These are phyloP conservation scores for Hortaea sp. DNA, from an alignment of 2,329 filamentous ascomycete genomes.

Conservation along the genomic window DNA sequence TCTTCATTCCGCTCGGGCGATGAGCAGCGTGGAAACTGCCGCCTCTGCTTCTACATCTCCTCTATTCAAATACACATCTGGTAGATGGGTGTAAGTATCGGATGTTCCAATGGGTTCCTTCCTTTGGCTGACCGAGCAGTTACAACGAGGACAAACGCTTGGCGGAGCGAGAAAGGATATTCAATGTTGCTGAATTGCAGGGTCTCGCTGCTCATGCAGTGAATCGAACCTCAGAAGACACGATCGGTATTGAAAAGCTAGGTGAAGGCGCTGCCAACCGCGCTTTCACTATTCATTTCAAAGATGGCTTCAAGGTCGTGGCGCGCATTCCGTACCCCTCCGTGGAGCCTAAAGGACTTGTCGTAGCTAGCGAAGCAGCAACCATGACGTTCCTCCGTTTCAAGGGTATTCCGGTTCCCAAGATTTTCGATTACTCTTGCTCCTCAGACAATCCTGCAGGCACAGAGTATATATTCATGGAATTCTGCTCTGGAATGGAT, in stretches of 20 bases:
- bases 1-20: no score
- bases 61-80: conserved; percentile 13
- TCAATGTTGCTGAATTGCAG: conserved; percentile 8
- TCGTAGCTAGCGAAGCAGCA: conserved; percentile 19
- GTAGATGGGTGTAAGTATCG: conserved; percentile 12
- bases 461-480: conserved; percentile 18
- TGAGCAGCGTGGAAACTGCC: no score
- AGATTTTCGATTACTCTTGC: conserved; percentile 10
- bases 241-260: conserved; percentile 9
- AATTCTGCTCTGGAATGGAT: conserved; percentile 8
- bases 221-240: not conserved
- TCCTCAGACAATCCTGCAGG: conserved; percentile 9
- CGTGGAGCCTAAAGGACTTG: conserved; percentile 10
- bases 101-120: not conserved
- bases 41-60: not conserved
- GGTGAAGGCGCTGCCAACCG: conserved; percentile 19
- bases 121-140: conserved; percentile 2
- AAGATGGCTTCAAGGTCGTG: conserved; percentile 15
- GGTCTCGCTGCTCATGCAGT: conserved; percentile 6
- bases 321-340: conserved; percentile 16
- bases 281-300: conserved; percentile 12
- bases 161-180: conserved; percentile 6
- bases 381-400: conserved; percentile 15
- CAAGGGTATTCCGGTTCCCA: conserved; percentile 13
- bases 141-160: conserved; percentile 12